Evolutionary conservation across 768 basidiomycete species (phyloP), one percentile per base, ranked within the genome.

Genomic region (Naganishia kalamii): DNA sequence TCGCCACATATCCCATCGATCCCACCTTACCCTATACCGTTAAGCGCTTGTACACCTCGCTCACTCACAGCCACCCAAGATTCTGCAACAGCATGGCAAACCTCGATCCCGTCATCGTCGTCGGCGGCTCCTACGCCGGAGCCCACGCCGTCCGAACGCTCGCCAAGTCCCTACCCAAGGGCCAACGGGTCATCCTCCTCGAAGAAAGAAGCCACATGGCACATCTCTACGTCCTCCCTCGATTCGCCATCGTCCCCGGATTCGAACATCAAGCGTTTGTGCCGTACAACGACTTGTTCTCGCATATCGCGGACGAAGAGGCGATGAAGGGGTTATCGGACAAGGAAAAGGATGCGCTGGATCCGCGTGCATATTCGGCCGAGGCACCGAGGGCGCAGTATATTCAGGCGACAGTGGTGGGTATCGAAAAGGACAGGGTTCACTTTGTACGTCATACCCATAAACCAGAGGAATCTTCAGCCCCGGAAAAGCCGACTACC

Each of bases 251-350:
- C 17, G 48, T 77, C 1, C 46, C 46, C 13, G 64, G 64, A 15
- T 68, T 74, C 11, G 57, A 72, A 35, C 72, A 74, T 52, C 74
- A 75, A 57, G 77, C 71, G 1, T 77, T 72, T 54, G 71, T 79
- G 51, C 78, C 76, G 4, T 77, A 75, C 62, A 63, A 49, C 33
- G 66, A 72, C 33, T 37, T 68, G 25, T 66, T 75, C 29, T 47
- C 35, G 4, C 41, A 64, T 41, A 44, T 46, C 30, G 52, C 54
- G 43, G 64, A 59, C 15, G 63, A 44, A 25, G 63, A 52, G 37
- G 63, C 48, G 50, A 35, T 37, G 47, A 44, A 70, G 65, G 47
- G 65, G 46, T 27, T 57, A 8, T 13, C 52, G 62, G 33, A 54
- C 13, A 15, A 65, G 40, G 69, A 25, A 44, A 66, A 37, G 27